These are phyloP conservation scores for Paraphaeosphaeria sporulosa DNA, from an alignment of 2,329 filamentous ascomycete genomes.

Conservation along the genomic window DNA sequence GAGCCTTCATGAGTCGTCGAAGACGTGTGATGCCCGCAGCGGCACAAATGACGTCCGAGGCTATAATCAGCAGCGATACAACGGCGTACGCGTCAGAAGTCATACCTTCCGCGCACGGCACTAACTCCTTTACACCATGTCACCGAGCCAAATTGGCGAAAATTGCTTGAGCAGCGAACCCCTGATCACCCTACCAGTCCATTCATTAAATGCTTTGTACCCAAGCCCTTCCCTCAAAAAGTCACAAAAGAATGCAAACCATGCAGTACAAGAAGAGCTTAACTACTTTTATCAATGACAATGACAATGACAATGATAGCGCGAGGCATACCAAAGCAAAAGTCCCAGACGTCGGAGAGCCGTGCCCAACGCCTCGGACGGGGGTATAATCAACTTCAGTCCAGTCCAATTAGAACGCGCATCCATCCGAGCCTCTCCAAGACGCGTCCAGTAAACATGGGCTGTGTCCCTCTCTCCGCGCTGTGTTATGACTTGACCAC, in stretches of 20 bases:
- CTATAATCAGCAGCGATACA: too few species aligned
- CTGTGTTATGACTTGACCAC: conserved; percentile 22
- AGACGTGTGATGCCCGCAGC: too few species aligned
- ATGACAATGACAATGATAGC: not conserved
- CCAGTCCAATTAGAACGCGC: not conserved
- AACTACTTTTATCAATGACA: not conserved
- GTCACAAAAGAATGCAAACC: not conserved
- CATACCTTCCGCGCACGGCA: too few species aligned
- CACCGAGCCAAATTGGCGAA: too few species aligned
- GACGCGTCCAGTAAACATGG: not conserved
- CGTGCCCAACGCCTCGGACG: conserved; percentile 3
- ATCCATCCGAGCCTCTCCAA: not conserved
- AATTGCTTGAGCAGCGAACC: too few species aligned
- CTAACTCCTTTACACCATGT: too few species aligned
- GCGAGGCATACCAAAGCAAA: too few species aligned
- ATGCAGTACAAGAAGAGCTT: not conserved
- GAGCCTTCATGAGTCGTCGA: too few species aligned
- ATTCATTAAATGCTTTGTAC: too few species aligned
- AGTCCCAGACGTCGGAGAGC: not conserved
- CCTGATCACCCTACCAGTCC: too few species aligned
- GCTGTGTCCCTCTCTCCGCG: not conserved
- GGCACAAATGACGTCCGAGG: too few species aligned
- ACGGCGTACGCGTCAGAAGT: too few species aligned
- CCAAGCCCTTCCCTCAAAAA: not conserved
- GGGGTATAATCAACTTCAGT: conserved; percentile 3